phyloP scores from a whole-genome alignment of 148 eudicot genomes.

The Fagopyrum esculentum region DNA sequence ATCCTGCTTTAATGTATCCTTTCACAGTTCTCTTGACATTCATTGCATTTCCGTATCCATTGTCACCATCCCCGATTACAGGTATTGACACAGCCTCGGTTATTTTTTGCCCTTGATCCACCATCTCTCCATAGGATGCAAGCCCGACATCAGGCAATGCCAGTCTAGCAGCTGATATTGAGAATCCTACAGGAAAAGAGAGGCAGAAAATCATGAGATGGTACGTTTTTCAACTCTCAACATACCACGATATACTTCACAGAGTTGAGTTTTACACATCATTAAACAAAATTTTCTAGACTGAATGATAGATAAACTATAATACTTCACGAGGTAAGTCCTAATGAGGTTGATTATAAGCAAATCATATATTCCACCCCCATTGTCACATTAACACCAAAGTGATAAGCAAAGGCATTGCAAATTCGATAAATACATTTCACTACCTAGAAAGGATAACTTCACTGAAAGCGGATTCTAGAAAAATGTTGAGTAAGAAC shows the following conservation, averaged over 20 bases:
- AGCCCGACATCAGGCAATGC: slow-evolving; percentile 89
- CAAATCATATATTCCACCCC: too few relatives aligned
- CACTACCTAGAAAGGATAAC: not conserved
- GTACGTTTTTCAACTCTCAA: not conserved
- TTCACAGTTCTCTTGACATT: slow-evolving; percentile 95
- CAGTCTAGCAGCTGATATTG: slow-evolving; percentile 87
- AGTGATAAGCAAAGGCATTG: not conserved
- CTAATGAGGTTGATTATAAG: too few relatives aligned
- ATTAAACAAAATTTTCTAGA: not conserved
- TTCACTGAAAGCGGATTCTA: not conserved
- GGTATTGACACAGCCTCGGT: slow-evolving; percentile 88
- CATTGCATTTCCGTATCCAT: slow-evolving; percentile 93
- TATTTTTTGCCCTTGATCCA: slow-evolving; percentile 81
- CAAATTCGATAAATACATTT: not conserved
- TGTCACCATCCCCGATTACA: slow-evolving; percentile 89
- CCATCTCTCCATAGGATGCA: slow-evolving; percentile 90
- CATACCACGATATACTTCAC: not conserved
- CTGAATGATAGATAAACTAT: not conserved
- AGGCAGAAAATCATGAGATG: not conserved
- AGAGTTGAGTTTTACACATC: not conserved
- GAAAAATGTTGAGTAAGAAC: not conserved
- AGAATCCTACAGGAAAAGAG: slow-evolving; percentile 50
- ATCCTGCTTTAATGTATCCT: slow-evolving; percentile 84
- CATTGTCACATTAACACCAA: too few relatives aligned
- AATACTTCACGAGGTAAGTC: not conserved